These are phyloP conservation scores for Raffaelea deltoideospora DNA, from an alignment of 2,329 filamentous ascomycete species.

Conservation along the genomic window DNA sequence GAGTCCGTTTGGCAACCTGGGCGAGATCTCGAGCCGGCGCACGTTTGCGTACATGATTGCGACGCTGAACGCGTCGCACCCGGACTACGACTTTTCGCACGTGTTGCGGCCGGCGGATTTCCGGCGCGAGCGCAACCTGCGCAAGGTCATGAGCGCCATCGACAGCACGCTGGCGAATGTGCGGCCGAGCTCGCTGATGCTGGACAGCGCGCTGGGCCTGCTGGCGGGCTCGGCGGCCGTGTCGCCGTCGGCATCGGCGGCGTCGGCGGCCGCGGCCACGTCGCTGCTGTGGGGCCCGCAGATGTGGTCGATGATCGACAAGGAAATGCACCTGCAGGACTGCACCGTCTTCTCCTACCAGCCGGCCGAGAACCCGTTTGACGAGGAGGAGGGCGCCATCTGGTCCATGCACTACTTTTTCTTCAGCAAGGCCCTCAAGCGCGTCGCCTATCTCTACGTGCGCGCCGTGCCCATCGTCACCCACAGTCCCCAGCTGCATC, in stretches of 20 bases:
- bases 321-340: conserved; percentile 82
- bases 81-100: conserved; percentile 94
- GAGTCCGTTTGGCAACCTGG: conserved; percentile 83
- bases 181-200: conserved; percentile 41
- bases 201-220: conserved; percentile 23
- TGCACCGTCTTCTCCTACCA: conserved; percentile 84
- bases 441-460: conserved; percentile 86
- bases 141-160: conserved; percentile 70
- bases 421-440: conserved; percentile 84
- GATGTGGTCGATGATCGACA: conserved; percentile 86
- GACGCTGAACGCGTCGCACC: conserved; percentile 87
- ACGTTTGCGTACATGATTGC: conserved; percentile 95
- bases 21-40: conserved; percentile 73
- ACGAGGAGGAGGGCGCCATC: conserved; percentile 81
- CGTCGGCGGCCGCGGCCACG: conserved; percentile 28
- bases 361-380: conserved; percentile 79
- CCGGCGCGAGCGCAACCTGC: conserved; percentile 64
- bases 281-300: conserved; percentile 66
- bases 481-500: conserved; percentile 34
- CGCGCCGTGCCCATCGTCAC: conserved; percentile 71
- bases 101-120: conserved; percentile 83
- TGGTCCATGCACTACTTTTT: conserved; percentile 97
- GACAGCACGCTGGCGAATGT: conserved; percentile 81
- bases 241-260: conserved; percentile 8
- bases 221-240: conserved; percentile 26